These are phyloP conservation scores for Crinitomyces ghanaensis DNA, from an alignment of 805 yeast genomes.

Conservation along the genomic window DNA sequence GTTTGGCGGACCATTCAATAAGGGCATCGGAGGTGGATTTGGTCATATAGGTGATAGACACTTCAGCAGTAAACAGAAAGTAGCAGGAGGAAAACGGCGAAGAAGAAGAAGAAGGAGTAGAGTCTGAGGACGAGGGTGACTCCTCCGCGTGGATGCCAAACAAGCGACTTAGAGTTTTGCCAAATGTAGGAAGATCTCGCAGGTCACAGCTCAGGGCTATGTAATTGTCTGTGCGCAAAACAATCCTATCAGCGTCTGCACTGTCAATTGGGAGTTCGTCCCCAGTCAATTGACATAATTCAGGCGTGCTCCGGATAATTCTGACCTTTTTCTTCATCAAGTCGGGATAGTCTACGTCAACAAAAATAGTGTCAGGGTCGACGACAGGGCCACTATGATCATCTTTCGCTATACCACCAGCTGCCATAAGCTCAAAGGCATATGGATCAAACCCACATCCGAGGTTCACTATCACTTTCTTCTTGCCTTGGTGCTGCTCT, in stretches of 20 bases:
- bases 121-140: too few relatives aligned
- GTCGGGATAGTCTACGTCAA: slow-evolving; percentile 70
- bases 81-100: too few relatives aligned
- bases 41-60: slow-evolving; percentile 70
- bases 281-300: slow-evolving; percentile 38
- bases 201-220: slow-evolving; percentile 58
- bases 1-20: slow-evolving; percentile 32
- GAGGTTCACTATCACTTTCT: slow-evolving; percentile 43
- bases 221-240: slow-evolving; percentile 32
- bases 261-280: neutral
- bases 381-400: too few relatives aligned
- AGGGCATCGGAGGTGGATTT: slow-evolving; percentile 54
- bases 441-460: slow-evolving; percentile 73
- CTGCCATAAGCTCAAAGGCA: slow-evolving; percentile 40
- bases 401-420: slow-evolving; percentile 20
- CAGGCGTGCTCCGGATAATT: slow-evolving; percentile 39
- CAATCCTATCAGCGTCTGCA: neutral
- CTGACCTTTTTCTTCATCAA: slow-evolving; percentile 43
- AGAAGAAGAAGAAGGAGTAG: too few relatives aligned
- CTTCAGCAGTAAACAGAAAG: slow-evolving; percentile 62
- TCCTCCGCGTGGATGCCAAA: slow-evolving; percentile 11
- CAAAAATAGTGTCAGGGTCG: too few relatives aligned
- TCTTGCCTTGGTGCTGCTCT: slow-evolving; percentile 15
- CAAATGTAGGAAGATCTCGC: slow-evolving; percentile 32
- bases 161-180: slow-evolving; percentile 15